phyloP scores from a whole-genome alignment of 805 yeast species.

The Schizosaccharomyces osmophilus region DNA sequence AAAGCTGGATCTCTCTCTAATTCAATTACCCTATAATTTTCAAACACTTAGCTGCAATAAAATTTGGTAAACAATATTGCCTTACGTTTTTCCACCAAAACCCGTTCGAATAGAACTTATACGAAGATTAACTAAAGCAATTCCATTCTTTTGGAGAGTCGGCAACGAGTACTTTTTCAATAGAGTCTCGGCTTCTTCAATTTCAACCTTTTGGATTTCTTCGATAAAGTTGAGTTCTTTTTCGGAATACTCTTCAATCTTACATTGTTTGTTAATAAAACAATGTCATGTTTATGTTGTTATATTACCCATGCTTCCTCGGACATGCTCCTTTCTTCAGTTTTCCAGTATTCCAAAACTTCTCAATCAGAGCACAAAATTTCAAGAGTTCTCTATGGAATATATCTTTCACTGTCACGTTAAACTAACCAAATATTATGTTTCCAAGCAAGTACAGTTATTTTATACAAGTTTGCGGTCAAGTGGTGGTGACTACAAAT shows the following conservation, averaged over 20 bases:
- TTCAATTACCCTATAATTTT: background rate
- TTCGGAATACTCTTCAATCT: background rate
- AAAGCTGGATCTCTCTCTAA: background rate
- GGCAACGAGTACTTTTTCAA: slow-evolving; percentile 29
- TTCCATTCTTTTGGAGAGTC: slow-evolving; percentile 38
- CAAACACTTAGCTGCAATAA: background rate
- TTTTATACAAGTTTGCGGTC: too few species aligned
- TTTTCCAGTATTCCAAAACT: too few species aligned
- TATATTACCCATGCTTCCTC: background rate
- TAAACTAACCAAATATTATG: too few species aligned
- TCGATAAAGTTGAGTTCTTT: slow-evolving; percentile 9
- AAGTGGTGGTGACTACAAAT: too few species aligned
- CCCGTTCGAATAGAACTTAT: slow-evolving; percentile 45
- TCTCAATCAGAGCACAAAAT: too few species aligned
- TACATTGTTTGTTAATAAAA: background rate
- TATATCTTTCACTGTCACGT: too few species aligned
- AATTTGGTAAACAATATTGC: background rate
- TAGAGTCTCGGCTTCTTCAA: slow-evolving; percentile 20
- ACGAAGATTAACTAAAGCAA: slow-evolving; percentile 43
- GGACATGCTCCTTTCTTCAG: too few species aligned
- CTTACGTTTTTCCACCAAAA: slow-evolving; percentile 34
- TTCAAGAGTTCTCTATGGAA: too few species aligned
- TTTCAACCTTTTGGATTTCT: slow-evolving; percentile 28
- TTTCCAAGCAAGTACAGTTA: too few species aligned
- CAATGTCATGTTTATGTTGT: background rate